phyloP scores from a whole-genome alignment of 805 yeast species.

The Zygosaccharomyces rouxii region DNA sequence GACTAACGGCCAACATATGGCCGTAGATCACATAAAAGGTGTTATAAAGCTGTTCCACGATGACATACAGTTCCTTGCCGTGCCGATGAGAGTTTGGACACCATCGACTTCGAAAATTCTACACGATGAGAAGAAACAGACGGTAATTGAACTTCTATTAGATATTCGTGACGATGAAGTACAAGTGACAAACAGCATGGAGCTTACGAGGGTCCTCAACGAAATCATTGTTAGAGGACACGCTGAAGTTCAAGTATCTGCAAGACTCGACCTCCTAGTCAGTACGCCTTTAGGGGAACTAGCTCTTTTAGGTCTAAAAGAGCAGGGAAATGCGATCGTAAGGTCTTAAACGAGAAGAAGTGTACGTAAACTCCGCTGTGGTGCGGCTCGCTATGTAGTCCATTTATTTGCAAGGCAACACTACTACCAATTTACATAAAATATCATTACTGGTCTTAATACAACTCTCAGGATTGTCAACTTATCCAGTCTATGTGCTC shows the following conservation, averaged over 20 bases:
- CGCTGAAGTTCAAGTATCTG: conserved; percentile 27
- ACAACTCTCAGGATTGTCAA: no score
- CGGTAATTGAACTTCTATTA: conserved; percentile 37
- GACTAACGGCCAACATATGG: conserved; percentile 22
- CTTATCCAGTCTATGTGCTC: no score
- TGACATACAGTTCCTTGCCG: conserved; percentile 40
- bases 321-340: conserved; percentile 28
- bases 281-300: conserved; percentile 28
- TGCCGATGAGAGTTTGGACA: conserved; percentile 45
- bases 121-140: conserved; percentile 19
- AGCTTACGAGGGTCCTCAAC: conserved; percentile 42
- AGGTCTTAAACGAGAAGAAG: conserved; percentile 5
- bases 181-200: conserved; percentile 38
- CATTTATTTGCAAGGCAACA: no score
- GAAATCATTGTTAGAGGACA: conserved; percentile 41
- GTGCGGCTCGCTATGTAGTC: no score
- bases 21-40: conserved; percentile 41
- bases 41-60: conserved; percentile 39
- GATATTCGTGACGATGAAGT: conserved; percentile 42
- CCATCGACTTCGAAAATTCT: conserved; percentile 37
- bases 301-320: conserved; percentile 25
- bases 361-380: neutral
- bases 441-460: no score
- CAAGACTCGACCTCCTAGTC: conserved; percentile 25
- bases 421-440: no score